phyloP scores from a whole-genome alignment of 495 filamentous ascomycete genomes.

The Staphylotrichum longicolle region DNA sequence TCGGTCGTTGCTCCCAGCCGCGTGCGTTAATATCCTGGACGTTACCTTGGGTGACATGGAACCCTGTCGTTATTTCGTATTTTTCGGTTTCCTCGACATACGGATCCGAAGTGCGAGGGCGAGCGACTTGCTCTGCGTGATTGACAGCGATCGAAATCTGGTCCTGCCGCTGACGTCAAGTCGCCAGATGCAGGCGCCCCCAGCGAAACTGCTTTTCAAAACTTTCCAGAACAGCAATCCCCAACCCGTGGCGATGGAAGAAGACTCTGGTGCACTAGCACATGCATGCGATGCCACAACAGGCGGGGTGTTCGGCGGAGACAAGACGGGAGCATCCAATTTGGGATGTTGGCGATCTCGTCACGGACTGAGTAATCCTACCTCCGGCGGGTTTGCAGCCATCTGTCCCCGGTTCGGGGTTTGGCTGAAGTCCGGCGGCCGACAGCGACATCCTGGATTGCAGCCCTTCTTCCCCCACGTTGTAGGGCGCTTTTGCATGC shows the following conservation, averaged over 20 bases:
- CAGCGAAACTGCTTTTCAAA: too few species aligned
- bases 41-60: conserved; percentile 4
- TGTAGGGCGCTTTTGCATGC: too few species aligned
- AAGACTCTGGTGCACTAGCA: not conserved
- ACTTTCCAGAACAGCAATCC: too few species aligned
- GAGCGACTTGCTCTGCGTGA: too few species aligned
- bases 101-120: too few species aligned
- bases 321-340: conserved; percentile 12
- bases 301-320: conserved; percentile 14
- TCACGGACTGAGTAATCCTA: conserved; percentile 11
- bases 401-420: conserved; percentile 16
- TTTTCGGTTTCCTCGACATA: not conserved
- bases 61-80: not conserved
- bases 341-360: conserved; percentile 18
- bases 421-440: conserved; percentile 18
- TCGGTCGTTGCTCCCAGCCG: conserved; percentile 1
- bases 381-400: not conserved
- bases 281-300: not conserved
- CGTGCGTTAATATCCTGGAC: not conserved
- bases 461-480: conserved; percentile 3
- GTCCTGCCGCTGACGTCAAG: too few species aligned
- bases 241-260: too few species aligned
- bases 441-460: conserved; percentile 2
- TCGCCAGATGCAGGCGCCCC: too few species aligned
- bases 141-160: too few species aligned